Evolutionary conservation across 2,329 filamentous ascomycete genomes (phyloP).

Genomic region (Dichotomopilus funicola): DNA sequence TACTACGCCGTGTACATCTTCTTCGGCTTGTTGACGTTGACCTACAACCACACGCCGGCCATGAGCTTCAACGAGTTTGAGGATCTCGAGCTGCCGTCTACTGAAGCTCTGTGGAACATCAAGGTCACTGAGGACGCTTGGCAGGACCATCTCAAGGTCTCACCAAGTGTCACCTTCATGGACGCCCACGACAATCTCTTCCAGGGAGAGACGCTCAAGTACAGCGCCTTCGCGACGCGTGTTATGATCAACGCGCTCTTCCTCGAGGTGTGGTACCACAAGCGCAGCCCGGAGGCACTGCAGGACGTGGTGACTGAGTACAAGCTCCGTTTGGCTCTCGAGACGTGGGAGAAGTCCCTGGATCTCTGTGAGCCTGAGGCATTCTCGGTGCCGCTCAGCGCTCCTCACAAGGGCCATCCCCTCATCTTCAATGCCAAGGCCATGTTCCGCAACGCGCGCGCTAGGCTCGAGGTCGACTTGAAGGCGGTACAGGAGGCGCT

Average conservation of each 20-base stretch:
- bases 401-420: constrained; percentile 91
- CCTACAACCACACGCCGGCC: constrained; percentile 95
- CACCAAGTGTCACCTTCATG: constrained; percentile 77
- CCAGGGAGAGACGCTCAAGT: constrained; percentile 82
- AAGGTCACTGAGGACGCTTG: constrained; percentile 75
- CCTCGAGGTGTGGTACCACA: constrained; percentile 98
- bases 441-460: constrained; percentile 88
- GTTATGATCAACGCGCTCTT: constrained; percentile 99
- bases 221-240: constrained; percentile 93
- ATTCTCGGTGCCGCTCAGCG: constrained; percentile 80
- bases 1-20: constrained; percentile 99
- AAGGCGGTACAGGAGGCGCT: constrained; percentile 95
- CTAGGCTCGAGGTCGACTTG: constrained; percentile 87
- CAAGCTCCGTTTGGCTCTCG: constrained; percentile 88
- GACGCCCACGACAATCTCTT: constrained; percentile 93
- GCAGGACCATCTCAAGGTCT: constrained; percentile 68
- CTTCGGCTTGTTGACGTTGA: constrained; percentile 89
- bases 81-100: constrained; percentile 83
- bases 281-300: constrained; percentile 92
- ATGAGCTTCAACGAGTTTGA: constrained; percentile 99
- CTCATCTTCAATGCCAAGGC: constrained; percentile 98
- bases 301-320: constrained; percentile 98
- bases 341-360: constrained; percentile 98
- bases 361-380: constrained; percentile 89
- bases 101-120: constrained; percentile 90